Base-by-base conservation (phyloP, 371 early-diverging fungal genomes). In the Umbelopsis sp. region DNA sequence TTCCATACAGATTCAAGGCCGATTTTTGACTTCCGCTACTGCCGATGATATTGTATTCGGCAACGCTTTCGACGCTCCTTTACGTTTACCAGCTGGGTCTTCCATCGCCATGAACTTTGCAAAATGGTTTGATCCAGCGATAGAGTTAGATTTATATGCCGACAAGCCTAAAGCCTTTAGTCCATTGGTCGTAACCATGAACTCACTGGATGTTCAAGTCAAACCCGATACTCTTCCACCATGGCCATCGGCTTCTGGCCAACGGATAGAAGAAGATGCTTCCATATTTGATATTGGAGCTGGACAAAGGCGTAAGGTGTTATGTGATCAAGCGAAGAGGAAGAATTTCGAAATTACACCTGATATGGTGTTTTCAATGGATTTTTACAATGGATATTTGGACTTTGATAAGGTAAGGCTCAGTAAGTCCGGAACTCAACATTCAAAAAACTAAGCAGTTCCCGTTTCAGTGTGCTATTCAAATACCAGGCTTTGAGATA, bases 1-100 rank as follows among this genome's bases (percentile, higher is more conserved):
- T 72, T 90, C 91, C 65, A 85, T 94, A 66, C 90, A 91, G 73
- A 76, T 92, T 22, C 80, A 75, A 6, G 91, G 92, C 9, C 81
- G 89, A n/a, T 94, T 93, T 78, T 84, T 90, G 67, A 71, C 84
- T 69, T 81, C 82, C 69, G 68, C 83, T 79, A 77, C 86, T 0
- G 88, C 89, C 16, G 88, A 91, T 67, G 87, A 92, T 68, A 84
- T 94, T 12, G 77, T 92, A 63, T 94, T 92, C 72, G 94, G 94
- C 44, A 90, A 91, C 70, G 88, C 90, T 73, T 94, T 94, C 73
- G 91, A 92, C 70, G 74, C 82, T 51, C 86, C 88, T 0, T 57
- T 92, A 38, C 77, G 76, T 12, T 83, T 93, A 20, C 95, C 95
- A 25, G 87, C 88, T 4, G 89, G 93, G 29, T 80, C 89, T 8